Percentiles rank a stretch among this genome's conserved stretches.
phyloP scores from a whole-genome alignment of 2,329 filamentous ascomycete species.

The Didymella pomorum region DNA sequence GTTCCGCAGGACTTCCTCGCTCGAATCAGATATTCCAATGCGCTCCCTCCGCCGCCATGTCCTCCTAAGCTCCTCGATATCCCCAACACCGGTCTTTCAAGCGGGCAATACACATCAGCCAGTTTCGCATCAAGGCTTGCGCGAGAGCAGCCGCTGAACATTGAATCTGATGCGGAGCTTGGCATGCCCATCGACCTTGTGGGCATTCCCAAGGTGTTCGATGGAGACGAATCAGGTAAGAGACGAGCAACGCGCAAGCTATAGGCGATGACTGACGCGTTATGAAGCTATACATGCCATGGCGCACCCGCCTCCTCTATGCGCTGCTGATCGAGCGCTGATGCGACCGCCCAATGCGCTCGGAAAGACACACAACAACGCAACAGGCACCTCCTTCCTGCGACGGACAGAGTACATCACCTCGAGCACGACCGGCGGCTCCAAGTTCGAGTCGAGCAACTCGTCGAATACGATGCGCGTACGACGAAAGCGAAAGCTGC shows the following conservation, averaged over 20 bases:
- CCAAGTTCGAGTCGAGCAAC: conserved; percentile 61
- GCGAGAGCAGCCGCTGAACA: conserved; percentile 91
- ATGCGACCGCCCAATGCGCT: conserved; percentile 84
- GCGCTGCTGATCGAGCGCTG: conserved; percentile 84
- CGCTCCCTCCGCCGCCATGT: conserved; percentile 90
- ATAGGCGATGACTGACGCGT: conserved; percentile 32
- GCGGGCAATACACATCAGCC: conserved; percentile 87
- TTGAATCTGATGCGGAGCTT: conserved; percentile 96
- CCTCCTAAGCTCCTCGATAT: conserved; percentile 97
- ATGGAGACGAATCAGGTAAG: conserved; percentile 91
- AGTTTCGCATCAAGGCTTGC: conserved; percentile 89
- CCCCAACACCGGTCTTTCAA: conserved; percentile 87
- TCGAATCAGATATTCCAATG: conserved; percentile 93
- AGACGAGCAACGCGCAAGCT: conserved; percentile 12
- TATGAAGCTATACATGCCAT: conserved; percentile 79
- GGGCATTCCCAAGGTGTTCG: conserved; percentile 92
- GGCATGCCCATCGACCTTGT: conserved; percentile 97
- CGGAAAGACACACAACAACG: conserved; percentile 80
- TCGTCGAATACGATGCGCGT: conserved; percentile 55
- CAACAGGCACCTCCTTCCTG: conserved; percentile 87
- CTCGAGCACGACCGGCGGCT: conserved; percentile 52
- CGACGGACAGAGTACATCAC: conserved; percentile 96
- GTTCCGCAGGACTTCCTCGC: conserved; percentile 97
- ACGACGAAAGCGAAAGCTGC: conserved; percentile 48
- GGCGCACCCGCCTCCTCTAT: conserved; percentile 72